Base-by-base conservation (phyloP, 805 yeast species). In the Sungouiella thailandica region DNA sequence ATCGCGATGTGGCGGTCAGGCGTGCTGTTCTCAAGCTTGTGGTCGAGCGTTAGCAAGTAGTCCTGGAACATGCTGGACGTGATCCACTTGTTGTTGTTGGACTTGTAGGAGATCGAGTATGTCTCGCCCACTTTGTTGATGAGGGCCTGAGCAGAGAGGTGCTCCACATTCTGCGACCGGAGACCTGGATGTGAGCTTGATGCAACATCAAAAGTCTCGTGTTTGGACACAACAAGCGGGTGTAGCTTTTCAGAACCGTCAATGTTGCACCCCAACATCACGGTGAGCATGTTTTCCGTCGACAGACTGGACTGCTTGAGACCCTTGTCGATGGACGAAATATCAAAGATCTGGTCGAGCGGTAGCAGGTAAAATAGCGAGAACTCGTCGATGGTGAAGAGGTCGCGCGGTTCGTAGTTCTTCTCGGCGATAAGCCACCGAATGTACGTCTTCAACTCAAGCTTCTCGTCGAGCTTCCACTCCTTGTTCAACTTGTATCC, bases 191-290 rank as follows among this genome's bases (percentile, higher is more conserved):
- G 45, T 1, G 57, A 40, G 25, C 61, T 55, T 15, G 52, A 46
- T 1, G 64, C 47, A 2, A 60, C 52, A 35, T 64, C 70, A 37
- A 65, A 58, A n/a, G 47, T 47, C 36, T 76, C 80, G 40, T 72
- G 71, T 31, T 74, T 70, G 0, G 83, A 83, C 5, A 79, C 76
- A 5, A 79, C 68, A 23, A 79, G 47, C 0, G 85, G 85, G 22
- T 74, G 69, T 18, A 77, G 50, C 47, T 77, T 78, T 39, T 79
- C 84, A 4, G 76, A 63, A 1, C 84, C 85, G 48, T 76, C 80
- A 10, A 76, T 60, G 46, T 78, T 79, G 23, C 75, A 67, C 18
- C 84, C 80, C 4, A 79, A 56, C 80, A 79, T 72, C 7, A 78
- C 72, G 0, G 83, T 76, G 7, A 65, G 44, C 6, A 63, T 56